Base-by-base conservation (phyloP, 2,329 filamentous ascomycete genomes). In the Ceratocystis colombiana region DNA sequence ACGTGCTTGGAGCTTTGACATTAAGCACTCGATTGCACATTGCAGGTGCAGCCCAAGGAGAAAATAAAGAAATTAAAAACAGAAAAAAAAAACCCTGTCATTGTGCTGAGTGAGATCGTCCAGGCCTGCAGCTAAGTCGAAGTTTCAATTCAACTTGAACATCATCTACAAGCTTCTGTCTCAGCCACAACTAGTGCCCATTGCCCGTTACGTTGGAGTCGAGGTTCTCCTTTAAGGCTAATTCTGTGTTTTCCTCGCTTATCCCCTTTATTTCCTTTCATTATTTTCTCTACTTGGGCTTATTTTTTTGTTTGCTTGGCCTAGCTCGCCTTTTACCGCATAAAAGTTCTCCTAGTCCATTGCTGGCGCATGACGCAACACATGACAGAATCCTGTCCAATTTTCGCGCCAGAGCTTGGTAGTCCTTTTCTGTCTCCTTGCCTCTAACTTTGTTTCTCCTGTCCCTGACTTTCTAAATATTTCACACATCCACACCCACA, bases 1-100 rank as follows among this genome's bases (percentile, higher is more conserved):
- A 67, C 66, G 66, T 67, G 66, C 66, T 67, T 37, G 22, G 41
- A 62, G 66, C 62, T 65, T 67, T 61, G 66, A 67, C 64, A 59
- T 59, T 57, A 22, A 15, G 33, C 33, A 12, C 37, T 64, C 62
- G 55, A 59, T 59, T 57, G 55, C 28, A 15, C 53, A 57, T 33
- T 37, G 33, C 33, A 37, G 33, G 33, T 37, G 33, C 33, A 37
- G 33, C 10, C 33, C 33, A 41, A 15, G 37, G 37, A 41, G 37
- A 41, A 41, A 41, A 5, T 41, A 41, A 41, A n/a, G 22, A 25
- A 53, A 20, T 20, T 22, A 53, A 22, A 7, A 37, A 30, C 15
- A 20, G 10, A 2, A 7, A 10, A 33, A 33, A 59, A 59, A 59
- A 37, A 59, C 55, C 55, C 28, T 30, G 55, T 37, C 55, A 37